Base-by-base conservation (phyloP, 768 basidiomycete genomes). In the Suillus clintonianus region DNA sequence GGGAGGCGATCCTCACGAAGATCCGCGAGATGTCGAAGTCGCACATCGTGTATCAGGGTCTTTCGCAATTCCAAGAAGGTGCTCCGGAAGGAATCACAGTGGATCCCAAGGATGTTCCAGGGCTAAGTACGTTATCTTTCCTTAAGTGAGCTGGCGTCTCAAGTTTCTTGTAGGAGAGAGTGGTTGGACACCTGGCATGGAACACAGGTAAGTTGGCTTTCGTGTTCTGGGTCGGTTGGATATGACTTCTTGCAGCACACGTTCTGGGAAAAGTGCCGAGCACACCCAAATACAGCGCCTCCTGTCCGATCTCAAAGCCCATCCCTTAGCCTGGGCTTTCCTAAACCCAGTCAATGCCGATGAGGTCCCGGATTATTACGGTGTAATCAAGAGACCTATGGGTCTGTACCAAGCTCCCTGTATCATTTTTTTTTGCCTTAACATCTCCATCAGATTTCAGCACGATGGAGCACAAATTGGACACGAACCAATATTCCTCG, bases 381-480 rank as follows among this genome's bases (percentile, higher is more conserved):
- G 94, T 24, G 86, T 95, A 55, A 89, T 99, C 72, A 89, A 88
- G 69, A 79, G 88, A 62, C 97, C 97, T 3, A 99, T 99, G 96
- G 95, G 95, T 95, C 68, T 63, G 87, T 81, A 32, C 5, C 36
- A 50, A 41, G n/a, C 36, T 32, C 61, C 13, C 50, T 63, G 19
- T 9, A 34, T 42, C 13, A 17, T 43, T 30, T 17, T 62, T 24
- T 63, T 30, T 60, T 47, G 11, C 27, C 15, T 53, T 63, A 24
- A 65, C 42, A 50, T 19, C 36, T 19, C 34, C 34, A 30, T 50
- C 70, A 97, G 95, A 98, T 76, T 86, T 98, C 69, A 78, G 81
- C 61, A 95, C 92, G 2, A 97, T 99, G 86, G 86, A 90, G 68
- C 83, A 89, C 72, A 99, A 95, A 76, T 85, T 99, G n/a, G 89